These are phyloP conservation scores for Alternaria brassicicola DNA, from an alignment of 2,329 filamentous ascomycete species.

Conservation along the genomic window DNA sequence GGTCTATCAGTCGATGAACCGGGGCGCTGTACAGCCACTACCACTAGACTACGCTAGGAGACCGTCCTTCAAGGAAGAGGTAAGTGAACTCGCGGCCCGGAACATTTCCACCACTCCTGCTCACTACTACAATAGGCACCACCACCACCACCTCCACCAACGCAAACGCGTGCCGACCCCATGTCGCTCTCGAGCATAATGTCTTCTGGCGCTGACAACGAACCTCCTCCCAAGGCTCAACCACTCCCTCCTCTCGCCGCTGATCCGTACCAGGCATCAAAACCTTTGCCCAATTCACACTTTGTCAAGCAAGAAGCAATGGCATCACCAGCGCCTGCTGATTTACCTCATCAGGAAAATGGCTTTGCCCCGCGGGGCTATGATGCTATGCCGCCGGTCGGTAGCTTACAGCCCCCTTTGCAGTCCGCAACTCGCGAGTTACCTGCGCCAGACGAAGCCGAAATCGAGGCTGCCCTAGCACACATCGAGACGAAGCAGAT, in stretches of 20 bases:
- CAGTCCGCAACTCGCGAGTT: conserved; percentile 35
- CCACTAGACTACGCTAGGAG: conserved; percentile 38
- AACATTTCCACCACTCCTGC: conserved; percentile 11
- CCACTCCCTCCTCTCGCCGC: conserved; percentile 41
- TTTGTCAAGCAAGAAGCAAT: conserved; percentile 46
- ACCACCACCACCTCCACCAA: conserved; percentile 75
- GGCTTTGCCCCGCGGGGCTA: conserved; percentile 26
- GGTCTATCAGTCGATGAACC: conserved; percentile 40
- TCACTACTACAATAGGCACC: conserved; percentile 49
- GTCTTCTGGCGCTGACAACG: conserved; percentile 77
- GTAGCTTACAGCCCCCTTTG: conserved; percentile 21
- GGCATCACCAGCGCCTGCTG: conserved; percentile 38
- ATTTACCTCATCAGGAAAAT: conserved; percentile 28
- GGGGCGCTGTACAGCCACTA: conserved; percentile 46
- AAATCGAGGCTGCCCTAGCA: conserved; percentile 70
- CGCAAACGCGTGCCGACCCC: conserved; percentile 81
- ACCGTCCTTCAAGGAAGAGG: conserved; percentile 46
- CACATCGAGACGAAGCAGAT: conserved; percentile 63
- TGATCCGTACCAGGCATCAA: conserved; percentile 28
- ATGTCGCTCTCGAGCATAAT: conserved; percentile 98
- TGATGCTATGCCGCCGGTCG: conserved; percentile 34
- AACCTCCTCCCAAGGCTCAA: conserved; percentile 63
- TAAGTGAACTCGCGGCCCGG: conserved; percentile 22
- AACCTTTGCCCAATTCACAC: conserved; percentile 30
- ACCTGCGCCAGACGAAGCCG: conserved; percentile 60